Evolutionary conservation across 2,329 filamentous ascomycete genomes (phyloP), one percentile per base, ranked within the genome.

Genomic region (Aphanoascus verrucosus): DNA sequence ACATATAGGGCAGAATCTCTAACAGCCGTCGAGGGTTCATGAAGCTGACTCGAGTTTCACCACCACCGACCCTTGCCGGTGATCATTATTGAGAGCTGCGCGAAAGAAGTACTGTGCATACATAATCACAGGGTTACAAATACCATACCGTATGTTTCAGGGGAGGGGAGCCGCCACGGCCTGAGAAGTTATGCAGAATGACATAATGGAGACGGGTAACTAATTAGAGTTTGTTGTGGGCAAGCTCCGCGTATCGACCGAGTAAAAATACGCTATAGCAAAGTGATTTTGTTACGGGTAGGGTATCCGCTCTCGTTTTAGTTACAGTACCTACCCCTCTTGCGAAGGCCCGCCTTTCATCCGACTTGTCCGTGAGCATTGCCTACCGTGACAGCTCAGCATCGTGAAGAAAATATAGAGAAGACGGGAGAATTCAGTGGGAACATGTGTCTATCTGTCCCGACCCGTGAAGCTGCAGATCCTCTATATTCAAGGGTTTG

Each of bases 191-290:
- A 50, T 42, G 48, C 48, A 50, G 37, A 41, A 42, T 50, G 48
- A 50, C 48, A 50, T 50, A 50, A 50, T 43, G 9, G 38, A 15
- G 14, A 19, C 47, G 35, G 47, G 34, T 49, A 28, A 40, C 31
- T n/a, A 5, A 23, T 31, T 43, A 7, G 11, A 12, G 19, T 50
- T 50, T 42, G 15, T 23, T 32, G 34, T 35, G 48, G 48, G 48
- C 48, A 50, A 50, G 48, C 48, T 50, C 48, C 48, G 48, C 38
- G 48, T 50, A 50, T 34, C 12, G 9, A 41, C n/a, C 19, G 38
- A 23, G 23, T 37, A 37, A 37, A 37, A 37, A 5, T 5, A 4
- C 35, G 15, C 17, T n/a, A 41, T 41, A 41, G 23, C 23, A 28
- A n/a, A n/a, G 23, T 7, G 23, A 28, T 28, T 28, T 28, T 28